A percentile compares a stretch with the other conserved stretches of the same genome.
Evolutionary conservation across 768 basidiomycete species (phyloP).

Genomic region (Boletus pseudo-olivaceus): DNA sequence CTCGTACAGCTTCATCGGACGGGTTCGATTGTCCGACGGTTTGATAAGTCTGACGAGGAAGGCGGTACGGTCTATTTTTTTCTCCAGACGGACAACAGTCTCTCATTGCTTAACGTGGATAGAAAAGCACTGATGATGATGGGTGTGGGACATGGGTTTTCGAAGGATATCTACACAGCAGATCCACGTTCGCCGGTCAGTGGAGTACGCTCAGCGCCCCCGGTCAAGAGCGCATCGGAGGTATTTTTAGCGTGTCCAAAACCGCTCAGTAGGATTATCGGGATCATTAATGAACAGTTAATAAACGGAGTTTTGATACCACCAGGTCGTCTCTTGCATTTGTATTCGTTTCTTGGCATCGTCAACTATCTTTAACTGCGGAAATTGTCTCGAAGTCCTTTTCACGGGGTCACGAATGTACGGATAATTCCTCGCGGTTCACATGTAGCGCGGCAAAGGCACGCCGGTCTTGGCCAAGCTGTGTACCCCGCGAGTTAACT

Average conservation of each 20-base stretch:
- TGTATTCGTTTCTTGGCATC: slow-evolving; percentile 4
- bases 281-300: slow-evolving; percentile 24
- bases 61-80: slow-evolving; percentile 42
- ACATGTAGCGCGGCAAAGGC: slow-evolving; percentile 15
- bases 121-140: slow-evolving; percentile 42
- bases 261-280: slow-evolving; percentile 28
- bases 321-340: not conserved
- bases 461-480: slow-evolving; percentile 10
- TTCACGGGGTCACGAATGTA: slow-evolving; percentile 12
- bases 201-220: slow-evolving; percentile 42
- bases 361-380: slow-evolving; percentile 18
- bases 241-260: slow-evolving; percentile 59
- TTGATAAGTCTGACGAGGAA: slow-evolving; percentile 57
- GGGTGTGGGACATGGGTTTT: slow-evolving; percentile 53
- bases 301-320: slow-evolving; percentile 26
- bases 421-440: slow-evolving; percentile 8
- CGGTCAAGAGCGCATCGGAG: slow-evolving; percentile 38
- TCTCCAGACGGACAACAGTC: not conserved
- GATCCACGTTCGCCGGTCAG: slow-evolving; percentile 48
- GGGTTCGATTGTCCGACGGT: slow-evolving; percentile 53
- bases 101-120: slow-evolving; percentile 6
- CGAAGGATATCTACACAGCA: slow-evolving; percentile 50
- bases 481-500: slow-evolving; percentile 18
- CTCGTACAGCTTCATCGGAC: slow-evolving; percentile 57
- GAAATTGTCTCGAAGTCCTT: slow-evolving; percentile 18